A percentile compares a stretch with the other conserved stretches of the same genome.
These are phyloP conservation scores for Globisporangium emineosum DNA, from an alignment of 352 stramenopile species.

Conservation along the genomic window DNA sequence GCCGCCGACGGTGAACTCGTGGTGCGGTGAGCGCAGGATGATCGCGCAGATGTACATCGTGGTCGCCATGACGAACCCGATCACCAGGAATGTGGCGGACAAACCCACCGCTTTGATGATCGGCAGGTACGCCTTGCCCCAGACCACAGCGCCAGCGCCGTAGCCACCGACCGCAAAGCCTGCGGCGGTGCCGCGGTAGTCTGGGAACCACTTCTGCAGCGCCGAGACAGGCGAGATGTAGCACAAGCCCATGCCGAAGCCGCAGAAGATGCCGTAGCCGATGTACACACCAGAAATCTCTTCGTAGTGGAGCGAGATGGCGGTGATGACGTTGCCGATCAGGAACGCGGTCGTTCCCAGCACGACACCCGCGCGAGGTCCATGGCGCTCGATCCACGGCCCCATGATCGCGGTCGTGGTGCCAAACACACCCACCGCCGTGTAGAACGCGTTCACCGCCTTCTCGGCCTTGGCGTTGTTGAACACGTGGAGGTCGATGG, in stretches of 20 bases:
- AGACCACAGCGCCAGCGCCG: conserved; percentile 59
- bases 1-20: conserved; percentile 40
- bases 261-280: conserved; percentile 63
- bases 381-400: conserved; percentile 64
- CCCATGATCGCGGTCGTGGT: conserved; percentile 61
- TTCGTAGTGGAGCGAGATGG: conserved; percentile 47
- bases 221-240: conserved; percentile 78
- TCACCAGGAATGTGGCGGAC: conserved; percentile 41
- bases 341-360: conserved; percentile 53
- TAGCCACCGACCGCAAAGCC: conserved; percentile 68
- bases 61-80: conserved; percentile 40
- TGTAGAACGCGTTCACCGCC: conserved; percentile 77
- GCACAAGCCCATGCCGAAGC: conserved; percentile 63
- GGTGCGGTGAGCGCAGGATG: conserved; percentile 43
- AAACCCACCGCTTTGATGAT: conserved; percentile 49
- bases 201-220: conserved; percentile 78
- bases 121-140: conserved; percentile 61
- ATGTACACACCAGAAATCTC: conserved; percentile 54
- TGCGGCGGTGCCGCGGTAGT: conserved; percentile 64
- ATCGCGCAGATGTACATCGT: conserved; percentile 41
- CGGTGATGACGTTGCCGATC: conserved; percentile 42
- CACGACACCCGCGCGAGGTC: conserved; percentile 44
- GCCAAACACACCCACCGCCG: conserved; percentile 57
- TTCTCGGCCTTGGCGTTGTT: conserved; percentile 42
- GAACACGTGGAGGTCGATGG: conserved; percentile 56